Evolutionary conservation across 108 stramenopile species (phyloP), one percentile per base, ranked within the genome.

Genomic region (Skeletonema tropicum): DNA sequence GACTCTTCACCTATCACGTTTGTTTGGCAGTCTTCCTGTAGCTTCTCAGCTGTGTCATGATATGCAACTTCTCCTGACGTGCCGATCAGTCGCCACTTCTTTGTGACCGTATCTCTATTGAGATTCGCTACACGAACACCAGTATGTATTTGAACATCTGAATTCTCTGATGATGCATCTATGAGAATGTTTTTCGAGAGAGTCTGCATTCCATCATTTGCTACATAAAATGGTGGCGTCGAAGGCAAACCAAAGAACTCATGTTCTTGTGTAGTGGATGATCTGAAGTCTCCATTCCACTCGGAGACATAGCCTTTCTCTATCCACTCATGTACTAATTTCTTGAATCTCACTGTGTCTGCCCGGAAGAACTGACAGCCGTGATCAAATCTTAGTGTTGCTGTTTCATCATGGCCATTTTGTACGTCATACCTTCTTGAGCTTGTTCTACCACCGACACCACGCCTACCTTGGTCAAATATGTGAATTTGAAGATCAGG

Each of bases 301-400:
- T 80, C 71, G 30, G 21, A 38, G 13, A 79, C 87, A 70, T 76
- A 61, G 15, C 67, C 70, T 17, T 66, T 62, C 10, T 64, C 39
- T 4, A 74, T 45, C 89, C 89, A 89, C 3, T 39, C 35, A 25
- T 71, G 14, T 2, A 87, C 67, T 7, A 83, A 38, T 0, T 62
- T 13, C 60, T 77, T 38, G 58, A 87, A 84, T 46, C 60, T 11
- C 6, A 58, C 33, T 7, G 88, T 81, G 69, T 89, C 88, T 5
- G 86, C 88, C 25, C 88, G 77, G 62, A 89, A 89, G 74, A 89
- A 89, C 66, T 84, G 88, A 73, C 88, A 89, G 33, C 88, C 88
- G 59, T 89, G 88, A 71, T 89, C 88, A 42, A 73, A 89, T 58
- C 75, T 66, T 26, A 83, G 61, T 31, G 42, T 60, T 9, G 76